These are phyloP conservation scores for Coemansia sp. DNA, from an alignment of 192 early-diverging fungal genomes.

Conservation along the genomic window DNA sequence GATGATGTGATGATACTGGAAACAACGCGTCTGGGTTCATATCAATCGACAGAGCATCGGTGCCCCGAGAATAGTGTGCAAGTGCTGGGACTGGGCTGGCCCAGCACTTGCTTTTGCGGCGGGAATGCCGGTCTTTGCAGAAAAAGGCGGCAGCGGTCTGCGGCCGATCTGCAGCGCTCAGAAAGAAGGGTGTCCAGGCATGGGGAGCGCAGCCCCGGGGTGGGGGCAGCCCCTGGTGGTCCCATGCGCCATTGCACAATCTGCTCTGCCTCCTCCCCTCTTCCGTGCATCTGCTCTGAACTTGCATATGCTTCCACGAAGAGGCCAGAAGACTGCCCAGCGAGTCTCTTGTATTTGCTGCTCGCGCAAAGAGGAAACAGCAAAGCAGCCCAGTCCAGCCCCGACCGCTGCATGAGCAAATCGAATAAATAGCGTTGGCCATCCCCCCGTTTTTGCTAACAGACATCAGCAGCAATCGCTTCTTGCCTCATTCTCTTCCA, in stretches of 20 bases:
- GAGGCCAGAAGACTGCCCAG: conserved; percentile 1
- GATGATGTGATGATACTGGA: not conserved
- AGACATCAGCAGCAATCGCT: not conserved
- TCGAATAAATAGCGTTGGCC: conserved; percentile 19
- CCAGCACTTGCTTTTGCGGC: not conserved
- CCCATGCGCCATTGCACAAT: not conserved
- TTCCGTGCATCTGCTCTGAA: conserved; percentile 18
- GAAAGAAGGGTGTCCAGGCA: conserved; percentile 1
- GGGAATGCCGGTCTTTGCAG: not conserved
- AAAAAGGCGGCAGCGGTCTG: not conserved
- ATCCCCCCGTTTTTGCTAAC: not conserved
- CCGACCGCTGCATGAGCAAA: not conserved
- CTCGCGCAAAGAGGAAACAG: not conserved
- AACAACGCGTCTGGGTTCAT: not conserved
- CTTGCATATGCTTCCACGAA: conserved; percentile 14
- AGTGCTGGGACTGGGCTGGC: not conserved
- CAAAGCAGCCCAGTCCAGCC: not conserved
- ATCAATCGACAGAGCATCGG: not conserved
- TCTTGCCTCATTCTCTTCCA: not conserved
- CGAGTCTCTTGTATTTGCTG: not conserved
- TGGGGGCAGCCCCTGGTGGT: not conserved
- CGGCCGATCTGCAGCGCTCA: conserved; percentile 10
- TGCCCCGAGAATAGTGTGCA: not conserved
- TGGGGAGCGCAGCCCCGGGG: conserved; percentile 3
- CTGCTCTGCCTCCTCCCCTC: conserved; percentile 9